Base-by-base conservation (phyloP, 2,329 filamentous ascomycete genomes). In the Scytalidium lignicola region DNA sequence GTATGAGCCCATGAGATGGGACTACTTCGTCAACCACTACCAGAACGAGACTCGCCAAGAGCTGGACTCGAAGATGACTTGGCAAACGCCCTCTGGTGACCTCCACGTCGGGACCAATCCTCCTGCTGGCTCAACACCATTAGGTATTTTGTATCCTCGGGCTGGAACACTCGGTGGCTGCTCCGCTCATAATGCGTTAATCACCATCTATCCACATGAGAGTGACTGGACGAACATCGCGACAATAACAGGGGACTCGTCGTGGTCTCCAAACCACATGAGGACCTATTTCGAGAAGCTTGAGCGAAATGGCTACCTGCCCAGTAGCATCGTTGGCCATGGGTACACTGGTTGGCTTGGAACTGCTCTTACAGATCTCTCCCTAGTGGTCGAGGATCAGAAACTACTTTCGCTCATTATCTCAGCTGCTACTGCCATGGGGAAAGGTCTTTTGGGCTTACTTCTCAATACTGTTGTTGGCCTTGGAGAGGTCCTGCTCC, bases 11-110 rank as follows among this genome's bases (percentile, higher is more conserved):
- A 67, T 75, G 61, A 61, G 65, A 50, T 79, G 76, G 76, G 74
- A 78, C 62, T 79, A 74, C 62, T 80, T 71, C 53, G 73, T 78
- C 48, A 69, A 70, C 45, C 76, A 79, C 59, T 78, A 76, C 57
- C 61, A 67, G 3, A 68, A 78, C 50, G 60, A 72, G 47, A 58
- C 61, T 6, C 66, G 70, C 18, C 70, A 74, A 50, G 63, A 69
- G 48, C 60, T 64, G 39, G 73, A 79, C 56, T 70, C 66, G 46
- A 78, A 79, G 61, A 72, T 72, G 48, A 55, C 54, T 9, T 60
- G 48, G 20, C 21, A 45, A 29, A 42, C 48, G 8, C 46, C 52
- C 2, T 44, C 51, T 22, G 60, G 60, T 9, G 28, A 43, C 20
- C 46, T 44, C 1, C 60, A 58, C 23, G 51, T 57, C 17, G 60